Evolutionary conservation across 495 filamentous ascomycete species (phyloP), one percentile per base, ranked within the genome.

Genomic region (Hypoxylon trugodes): DNA sequence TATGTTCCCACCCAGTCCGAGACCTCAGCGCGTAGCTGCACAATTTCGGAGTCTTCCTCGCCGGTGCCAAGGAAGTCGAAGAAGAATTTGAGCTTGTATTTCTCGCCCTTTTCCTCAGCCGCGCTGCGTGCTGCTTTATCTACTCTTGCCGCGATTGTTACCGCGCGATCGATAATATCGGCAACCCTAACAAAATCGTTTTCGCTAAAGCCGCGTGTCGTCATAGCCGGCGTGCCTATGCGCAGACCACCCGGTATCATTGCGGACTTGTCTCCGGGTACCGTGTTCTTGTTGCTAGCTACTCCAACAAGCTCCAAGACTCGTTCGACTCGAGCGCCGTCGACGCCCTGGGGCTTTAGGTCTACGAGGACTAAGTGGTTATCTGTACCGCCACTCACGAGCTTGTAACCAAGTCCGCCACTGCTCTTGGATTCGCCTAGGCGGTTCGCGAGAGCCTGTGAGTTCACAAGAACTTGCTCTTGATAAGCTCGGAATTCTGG

Each of bases 221-320:
- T 98, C 95, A 98, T 98, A 47, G 95, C 95, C 0, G 95, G 95
- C 3, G 93, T 93, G 21, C 95, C 95, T 74, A 98, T 89, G 61
- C 95, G 87, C 59, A 98, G 82, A 46, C 95, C 95, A 55, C 92
- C 92, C 13, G 95, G 95, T 69, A 91, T 91, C 62, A 98, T 82
- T 2, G 95, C 95, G 12, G 92, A 96, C 66, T 88, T 89, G 76
- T 98, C 95, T 10, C 96, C 95, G 3, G 96, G 95, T 0, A 97
- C 96, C 9, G 95, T 98, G 78, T 98, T 98, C 83, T 98, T 98
- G 82, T 98, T 98, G 72, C 90, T 90, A 15, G 96, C 95, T 25
- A 98, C 93, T 59, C 94, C 93, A 47, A 95, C 92, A 6, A 97
- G 86, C 74, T 98, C 95, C 4, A 98, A 82, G 4, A 98, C 89